Base-by-base conservation (phyloP, 2,329 filamentous ascomycete genomes). In the Alternaria dauci region DNA sequence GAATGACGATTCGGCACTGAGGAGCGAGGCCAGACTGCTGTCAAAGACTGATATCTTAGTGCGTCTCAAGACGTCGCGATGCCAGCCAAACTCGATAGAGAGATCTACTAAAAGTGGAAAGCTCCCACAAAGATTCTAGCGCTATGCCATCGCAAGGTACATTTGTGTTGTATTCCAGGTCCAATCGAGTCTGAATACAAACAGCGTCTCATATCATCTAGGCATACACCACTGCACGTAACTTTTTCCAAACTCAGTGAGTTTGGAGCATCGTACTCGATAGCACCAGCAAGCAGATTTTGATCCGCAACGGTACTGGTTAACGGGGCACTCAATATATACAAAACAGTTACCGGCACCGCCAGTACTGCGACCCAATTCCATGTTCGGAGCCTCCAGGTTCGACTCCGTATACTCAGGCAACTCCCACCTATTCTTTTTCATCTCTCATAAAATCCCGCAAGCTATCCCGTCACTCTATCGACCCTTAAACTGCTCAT, bases 361-460 rank as follows among this genome's bases (percentile, higher is more conserved):
- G 5, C 1, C 5, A 11, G 16, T 2, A 51, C 20, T 2, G 12
- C 14, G 2, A 20, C 2, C 25, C 43, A 32, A 46, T 20, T 38
- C 34, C 23, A 7, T 42, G 9, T 25, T 8, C 8, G 38, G 52
- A 18, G 52, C 52, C 0, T 18, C 42, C 36, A 55, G 8, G 30
- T 59, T 47, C 44, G 74, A 44, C 47, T 71, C 61, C 23, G 73
- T 58, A 36, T 59, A 59, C 41, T 36, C 39, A 1, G 58, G 58
- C 26, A 59, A 5, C 26, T 52, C 8, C 58, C 58, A 59, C 46
- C 14, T 42, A 14, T 48, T 20, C 6, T 32, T 25, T 20, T 46
- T 46, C 5, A 20, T 25, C 39, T 32, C n/a, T 8, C 39, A 39
- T 18, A 59, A 5, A n/a, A 36, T 14, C 38, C 30, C 32, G 32